Conservation (phyloP, 176 grass and related monocot genomes). For the Elymus sibiricus region DNA sequence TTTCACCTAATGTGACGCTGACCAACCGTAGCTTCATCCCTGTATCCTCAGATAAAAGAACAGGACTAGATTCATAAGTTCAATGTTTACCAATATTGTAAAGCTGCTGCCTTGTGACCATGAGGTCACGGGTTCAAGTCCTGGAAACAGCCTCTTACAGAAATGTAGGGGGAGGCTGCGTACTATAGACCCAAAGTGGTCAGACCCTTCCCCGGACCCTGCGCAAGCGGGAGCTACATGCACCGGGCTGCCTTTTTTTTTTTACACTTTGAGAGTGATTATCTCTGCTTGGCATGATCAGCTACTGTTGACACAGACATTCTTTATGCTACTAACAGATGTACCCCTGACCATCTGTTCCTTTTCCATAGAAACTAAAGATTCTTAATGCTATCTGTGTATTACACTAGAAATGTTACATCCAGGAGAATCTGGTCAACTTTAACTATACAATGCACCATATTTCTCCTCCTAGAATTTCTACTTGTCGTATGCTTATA, state of each 20-base stretch:
- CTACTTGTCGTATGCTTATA: background rate
- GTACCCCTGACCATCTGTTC: background rate
- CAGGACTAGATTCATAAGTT: slow-evolving; percentile 9
- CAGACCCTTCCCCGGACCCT: too few species aligned
- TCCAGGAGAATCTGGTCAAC: background rate
- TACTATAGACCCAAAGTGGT: too few species aligned
- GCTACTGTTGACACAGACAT: background rate
- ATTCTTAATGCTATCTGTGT: background rate
- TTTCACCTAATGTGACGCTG: background rate
- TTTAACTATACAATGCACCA: slow-evolving; percentile 16
- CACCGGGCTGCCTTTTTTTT: too few species aligned
- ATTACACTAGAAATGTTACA: background rate
- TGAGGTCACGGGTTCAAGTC: too few species aligned
- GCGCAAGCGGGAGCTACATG: too few species aligned
- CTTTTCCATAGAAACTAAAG: slow-evolving; percentile 12
- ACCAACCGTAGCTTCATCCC: background rate
- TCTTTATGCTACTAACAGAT: slow-evolving; percentile 1
- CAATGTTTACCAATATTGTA: background rate
- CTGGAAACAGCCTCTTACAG: too few species aligned
- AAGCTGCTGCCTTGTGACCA: too few species aligned
- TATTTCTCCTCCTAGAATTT: background rate
- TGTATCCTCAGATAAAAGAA: slow-evolving; percentile 16
- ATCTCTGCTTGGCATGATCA: background rate
- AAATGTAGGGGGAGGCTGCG: too few species aligned
- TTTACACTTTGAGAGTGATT: background rate